Conservation (phyloP, 2,329 filamentous ascomycete species). For the Pseudogymnoascus sp. region DNA sequence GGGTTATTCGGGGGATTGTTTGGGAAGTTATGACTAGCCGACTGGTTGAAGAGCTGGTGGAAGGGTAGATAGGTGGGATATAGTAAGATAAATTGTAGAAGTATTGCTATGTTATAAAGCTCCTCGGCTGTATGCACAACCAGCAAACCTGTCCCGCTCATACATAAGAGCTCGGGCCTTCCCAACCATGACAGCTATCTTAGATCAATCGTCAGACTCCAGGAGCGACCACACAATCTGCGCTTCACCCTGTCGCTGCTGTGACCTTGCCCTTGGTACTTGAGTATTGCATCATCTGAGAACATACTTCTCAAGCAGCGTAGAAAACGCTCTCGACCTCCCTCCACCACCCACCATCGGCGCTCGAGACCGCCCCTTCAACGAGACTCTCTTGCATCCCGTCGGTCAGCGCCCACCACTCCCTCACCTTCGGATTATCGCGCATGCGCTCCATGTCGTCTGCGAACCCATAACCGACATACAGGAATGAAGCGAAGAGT, state of each 20-base stretch:
- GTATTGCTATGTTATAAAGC: not conserved
- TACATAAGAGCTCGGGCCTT: not conserved
- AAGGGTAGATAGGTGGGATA: not conserved
- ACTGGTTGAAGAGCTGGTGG: not conserved
- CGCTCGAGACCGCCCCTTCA: constrained; percentile 50
- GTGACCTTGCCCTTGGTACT: not conserved
- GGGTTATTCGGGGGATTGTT: constrained; percentile 38
- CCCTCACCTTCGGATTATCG: constrained; percentile 62
- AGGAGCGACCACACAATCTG: not conserved
- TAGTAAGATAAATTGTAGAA: not conserved
- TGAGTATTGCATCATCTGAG: not conserved
- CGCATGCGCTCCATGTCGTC: constrained; percentile 72
- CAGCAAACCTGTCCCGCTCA: not conserved
- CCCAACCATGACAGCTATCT: not conserved
- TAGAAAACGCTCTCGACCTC: constrained; percentile 64
- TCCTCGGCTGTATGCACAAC: not conserved
- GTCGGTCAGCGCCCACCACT: constrained; percentile 80
- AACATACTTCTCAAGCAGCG: constrained; percentile 34
- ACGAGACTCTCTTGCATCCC: constrained; percentile 62
- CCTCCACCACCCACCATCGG: constrained; percentile 61
- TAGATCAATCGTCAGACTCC: not conserved
- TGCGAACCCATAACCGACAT: constrained; percentile 64
- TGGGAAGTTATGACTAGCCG: constrained; percentile 17
- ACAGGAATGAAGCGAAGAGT: constrained; percentile 72
- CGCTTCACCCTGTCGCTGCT: not conserved